phyloP scores from a whole-genome alignment of 495 filamentous ascomycete genomes.

The Rhizodiscina lignyota region DNA sequence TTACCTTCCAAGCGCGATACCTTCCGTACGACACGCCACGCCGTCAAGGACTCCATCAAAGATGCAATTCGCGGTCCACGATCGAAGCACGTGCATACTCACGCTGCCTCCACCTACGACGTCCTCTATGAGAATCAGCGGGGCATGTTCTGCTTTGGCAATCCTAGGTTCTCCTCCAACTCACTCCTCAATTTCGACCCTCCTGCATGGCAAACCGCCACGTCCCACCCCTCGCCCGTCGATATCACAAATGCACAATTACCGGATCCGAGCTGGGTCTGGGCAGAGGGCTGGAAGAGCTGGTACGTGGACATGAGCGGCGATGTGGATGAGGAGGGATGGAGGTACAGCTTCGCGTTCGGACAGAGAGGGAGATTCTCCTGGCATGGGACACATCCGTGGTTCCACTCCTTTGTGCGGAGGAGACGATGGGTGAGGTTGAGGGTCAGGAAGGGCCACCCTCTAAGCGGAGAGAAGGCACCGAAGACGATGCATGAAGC shows the following conservation, averaged over 20 bases:
- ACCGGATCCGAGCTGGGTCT: conserved; percentile 91
- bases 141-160: conserved; percentile 61
- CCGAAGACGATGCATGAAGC: conserved; percentile 26
- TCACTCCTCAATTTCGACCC: conserved; percentile 83
- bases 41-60: background rate
- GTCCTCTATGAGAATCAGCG: conserved; percentile 78
- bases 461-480: conserved; percentile 16
- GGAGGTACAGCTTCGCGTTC: conserved; percentile 90
- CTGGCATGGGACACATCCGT: conserved; percentile 84
- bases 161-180: conserved; percentile 70
- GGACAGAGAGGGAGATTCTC: conserved; percentile 37
- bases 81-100: conserved; percentile 4
- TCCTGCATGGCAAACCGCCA: conserved; percentile 64
- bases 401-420: conserved; percentile 86
- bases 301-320: conserved; percentile 88
- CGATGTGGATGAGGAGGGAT: conserved; percentile 84
- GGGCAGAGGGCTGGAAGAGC: conserved; percentile 69
- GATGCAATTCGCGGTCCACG: background rate
- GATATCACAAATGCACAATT: conserved; percentile 82
- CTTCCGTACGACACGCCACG: background rate
- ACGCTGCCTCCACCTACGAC: conserved; percentile 34
- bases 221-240: conserved; percentile 56
- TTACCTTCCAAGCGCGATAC: background rate
- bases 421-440: conserved; percentile 77
- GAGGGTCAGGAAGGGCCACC: conserved; percentile 42